phyloP scores from a whole-genome alignment of 768 basidiomycete genomes.

The Phanerochaete carnosa region DNA sequence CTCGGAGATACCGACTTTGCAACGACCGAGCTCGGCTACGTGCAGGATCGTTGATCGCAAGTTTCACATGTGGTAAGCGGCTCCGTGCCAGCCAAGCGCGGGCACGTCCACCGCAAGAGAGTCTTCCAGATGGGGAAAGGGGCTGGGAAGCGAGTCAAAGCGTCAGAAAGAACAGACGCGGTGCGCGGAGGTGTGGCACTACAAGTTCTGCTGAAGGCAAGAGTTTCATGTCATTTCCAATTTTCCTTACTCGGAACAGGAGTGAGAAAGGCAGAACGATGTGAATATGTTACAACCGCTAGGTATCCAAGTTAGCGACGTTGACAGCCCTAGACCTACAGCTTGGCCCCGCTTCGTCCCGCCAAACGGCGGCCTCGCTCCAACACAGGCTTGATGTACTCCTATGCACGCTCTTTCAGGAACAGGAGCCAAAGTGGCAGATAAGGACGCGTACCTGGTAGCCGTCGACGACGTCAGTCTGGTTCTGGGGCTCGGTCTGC shows the following conservation, averaged over 20 bases:
- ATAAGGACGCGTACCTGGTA: constrained; percentile 44
- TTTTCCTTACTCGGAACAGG: neutral
- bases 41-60: neutral
- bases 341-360: constrained; percentile 27
- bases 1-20: neutral
- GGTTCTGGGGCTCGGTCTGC: constrained; percentile 59
- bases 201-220: neutral
- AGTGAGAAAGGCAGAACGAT: too few relatives aligned
- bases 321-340: constrained; percentile 18
- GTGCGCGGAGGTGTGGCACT: neutral
- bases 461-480: constrained; percentile 45
- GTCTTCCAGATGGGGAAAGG: neutral
- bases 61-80: neutral
- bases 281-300: too few relatives aligned
- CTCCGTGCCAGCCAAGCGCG: neutral
- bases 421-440: neutral
- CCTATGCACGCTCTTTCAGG: constrained; percentile 18
- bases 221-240: neutral
- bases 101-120: neutral
- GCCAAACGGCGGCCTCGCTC: constrained; percentile 42
- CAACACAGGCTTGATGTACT: constrained; percentile 52
- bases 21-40: neutral
- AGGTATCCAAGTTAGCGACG: neutral
- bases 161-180: neutral
- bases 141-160: neutral